phyloP scores from a whole-genome alignment of 2,329 filamentous ascomycete species.

The Epichloe uncinata region DNA sequence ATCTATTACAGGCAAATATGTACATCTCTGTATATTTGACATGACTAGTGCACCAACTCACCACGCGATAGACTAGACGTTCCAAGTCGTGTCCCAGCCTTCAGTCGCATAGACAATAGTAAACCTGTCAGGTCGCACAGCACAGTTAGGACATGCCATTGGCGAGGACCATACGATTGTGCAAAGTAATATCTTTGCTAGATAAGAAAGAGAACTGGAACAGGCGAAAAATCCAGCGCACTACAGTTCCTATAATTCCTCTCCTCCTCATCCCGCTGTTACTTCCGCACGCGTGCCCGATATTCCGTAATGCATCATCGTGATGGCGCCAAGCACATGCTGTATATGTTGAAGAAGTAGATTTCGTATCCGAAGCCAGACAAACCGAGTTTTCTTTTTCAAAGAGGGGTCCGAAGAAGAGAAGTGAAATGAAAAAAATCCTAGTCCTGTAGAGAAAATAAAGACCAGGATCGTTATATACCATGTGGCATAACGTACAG shows the following conservation, averaged over 20 bases:
- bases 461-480: slow-evolving; percentile 20
- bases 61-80: no score
- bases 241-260: slow-evolving; percentile 1
- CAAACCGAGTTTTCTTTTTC: neutral
- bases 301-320: slow-evolving; percentile 9
- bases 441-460: slow-evolving; percentile 6
- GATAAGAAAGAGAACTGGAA: neutral
- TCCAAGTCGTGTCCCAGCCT: no score
- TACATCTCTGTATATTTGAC: no score
- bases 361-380: neutral
- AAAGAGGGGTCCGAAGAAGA: neutral
- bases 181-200: neutral
- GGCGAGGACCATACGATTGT: neutral
- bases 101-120: no score
- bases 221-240: slow-evolving; percentile 7
- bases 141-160: neutral
- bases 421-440: slow-evolving; percentile 4
- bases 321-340: slow-evolving; percentile 8
- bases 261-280: slow-evolving; percentile 4
- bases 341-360: neutral
- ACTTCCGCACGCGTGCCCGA: slow-evolving; percentile 3
- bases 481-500: slow-evolving; percentile 22
- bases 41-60: no score
- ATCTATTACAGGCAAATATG: no score
- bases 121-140: no score